Evolutionary conservation across 257 asterid genomes (phyloP), one percentile per base, ranked within the genome.

Genomic region (Ballota nigra): DNA sequence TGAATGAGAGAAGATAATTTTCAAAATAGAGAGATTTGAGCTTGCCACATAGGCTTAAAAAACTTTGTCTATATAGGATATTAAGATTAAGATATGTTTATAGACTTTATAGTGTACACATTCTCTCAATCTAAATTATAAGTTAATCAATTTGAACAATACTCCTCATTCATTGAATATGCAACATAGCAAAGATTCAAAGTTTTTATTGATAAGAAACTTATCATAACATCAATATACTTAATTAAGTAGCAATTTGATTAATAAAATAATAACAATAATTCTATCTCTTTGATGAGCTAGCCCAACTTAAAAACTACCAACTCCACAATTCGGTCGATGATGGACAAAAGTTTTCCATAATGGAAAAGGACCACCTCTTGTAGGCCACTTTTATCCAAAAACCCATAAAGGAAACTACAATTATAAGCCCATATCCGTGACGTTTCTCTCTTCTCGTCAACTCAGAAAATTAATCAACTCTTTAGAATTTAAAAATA

Each of bases 321-420:
- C 72, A 64, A 73, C 72, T 64, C 77, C 72, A 73, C 77, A 53
- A 26, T 4, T 63, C 22, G 24, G 45, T 33, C 18, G 31, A 28
- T 71, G 5, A 13, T 29, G 26, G 65, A 73, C 66, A 53, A 73
- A 63, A 23, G 43, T 24, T 63, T 58, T 43, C 77, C 66, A 73
- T 64, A 24, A 24, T 58, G 56, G 8, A 38, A 64, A 36, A 64
- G 77, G 77, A 55, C 77, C 66, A 53, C 65, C 34, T 12, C 45
- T 24, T 70, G 53, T 36, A 36, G 20, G 2, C 69, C 62, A 71
- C 55, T 38, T 19, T 9, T 63, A 47, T 13, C 28, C 63, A 31
- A 52, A 31, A 63, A 34, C 71, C 66, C 71, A 63, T 24, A 10
- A 8, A 51, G 1, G 7, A 24, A 33, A 51, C 10, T 47, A 62